These are phyloP conservation scores for Apiotrichum brassicae DNA, from an alignment of 1,284 basidiomycete species.

Conservation along the genomic window DNA sequence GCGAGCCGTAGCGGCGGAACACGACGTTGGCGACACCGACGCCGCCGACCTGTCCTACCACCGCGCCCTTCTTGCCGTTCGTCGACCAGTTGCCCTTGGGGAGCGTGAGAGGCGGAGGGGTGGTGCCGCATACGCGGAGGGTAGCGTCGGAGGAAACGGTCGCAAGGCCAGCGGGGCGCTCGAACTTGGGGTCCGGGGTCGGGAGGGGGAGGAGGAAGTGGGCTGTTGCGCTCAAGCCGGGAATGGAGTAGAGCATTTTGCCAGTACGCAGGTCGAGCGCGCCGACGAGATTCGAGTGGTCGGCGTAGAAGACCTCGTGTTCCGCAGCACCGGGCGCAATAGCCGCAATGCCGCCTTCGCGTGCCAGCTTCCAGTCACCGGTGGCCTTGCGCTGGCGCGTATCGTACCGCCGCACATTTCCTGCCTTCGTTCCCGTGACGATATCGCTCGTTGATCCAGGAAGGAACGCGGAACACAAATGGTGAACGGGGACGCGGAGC, in stretches of 20 bases:
- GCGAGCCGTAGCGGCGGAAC: slow-evolving; percentile 46
- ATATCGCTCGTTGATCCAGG: slow-evolving; percentile 50
- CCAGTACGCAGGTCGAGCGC: slow-evolving; percentile 72
- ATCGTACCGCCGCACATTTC: slow-evolving; percentile 73
- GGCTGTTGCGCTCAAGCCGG: slow-evolving; percentile 34
- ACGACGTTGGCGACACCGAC: slow-evolving; percentile 56
- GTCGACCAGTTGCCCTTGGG: slow-evolving; percentile 54
- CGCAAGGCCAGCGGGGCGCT: slow-evolving; percentile 25
- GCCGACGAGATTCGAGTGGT: slow-evolving; percentile 62
- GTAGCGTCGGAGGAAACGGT: slow-evolving; percentile 42
- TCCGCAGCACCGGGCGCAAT: slow-evolving; percentile 50
- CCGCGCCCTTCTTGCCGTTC: slow-evolving; percentile 54
- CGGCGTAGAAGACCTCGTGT: slow-evolving; percentile 65
- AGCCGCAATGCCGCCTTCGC: slow-evolving; percentile 58
- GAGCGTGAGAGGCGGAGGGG: slow-evolving; percentile 53
- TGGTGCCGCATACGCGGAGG: slow-evolving; percentile 64
- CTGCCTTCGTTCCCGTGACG: slow-evolving; percentile 67
- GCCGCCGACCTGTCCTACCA: slow-evolving; percentile 63
- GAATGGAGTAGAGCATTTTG: slow-evolving; percentile 62
- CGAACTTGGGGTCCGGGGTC: not conserved
- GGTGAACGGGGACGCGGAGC: slow-evolving; percentile 73
- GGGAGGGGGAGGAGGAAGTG: slow-evolving; percentile 34
- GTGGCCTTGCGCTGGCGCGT: slow-evolving; percentile 64
- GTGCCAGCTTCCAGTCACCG: slow-evolving; percentile 42
- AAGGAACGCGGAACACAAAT: slow-evolving; percentile 56